Evolutionary conservation across 2,329 filamentous ascomycete genomes (phyloP).

Genomic region (Diaporthe helianthi): DNA sequence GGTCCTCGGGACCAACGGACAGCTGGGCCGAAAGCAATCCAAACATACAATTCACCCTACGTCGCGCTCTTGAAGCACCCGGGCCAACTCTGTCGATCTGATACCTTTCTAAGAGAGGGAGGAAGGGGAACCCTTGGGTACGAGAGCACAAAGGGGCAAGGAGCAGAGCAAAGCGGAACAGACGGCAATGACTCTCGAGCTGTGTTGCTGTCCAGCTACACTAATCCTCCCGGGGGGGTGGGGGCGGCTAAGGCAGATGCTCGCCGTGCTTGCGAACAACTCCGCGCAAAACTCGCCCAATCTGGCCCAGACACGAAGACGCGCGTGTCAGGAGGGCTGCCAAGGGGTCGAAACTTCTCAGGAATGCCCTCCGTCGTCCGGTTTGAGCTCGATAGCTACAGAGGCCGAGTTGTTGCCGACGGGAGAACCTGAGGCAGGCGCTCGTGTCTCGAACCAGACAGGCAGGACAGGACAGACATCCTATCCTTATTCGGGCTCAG

Average conservation of each 20-base stretch:
- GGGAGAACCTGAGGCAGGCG: background rate
- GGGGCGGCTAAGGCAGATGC: slow-evolving; percentile 1
- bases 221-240: too few relatives aligned
- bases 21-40: slow-evolving; percentile 3
- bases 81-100: slow-evolving; percentile 15
- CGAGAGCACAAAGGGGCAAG: too few relatives aligned
- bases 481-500: background rate
- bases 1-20: background rate
- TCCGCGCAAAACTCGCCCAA: background rate
- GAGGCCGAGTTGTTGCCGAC: background rate
- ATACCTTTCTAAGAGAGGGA: background rate
- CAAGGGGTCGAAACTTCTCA: background rate
- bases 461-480: background rate
- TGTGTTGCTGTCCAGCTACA: background rate
- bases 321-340: slow-evolving; percentile 2
- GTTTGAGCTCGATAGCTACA: background rate
- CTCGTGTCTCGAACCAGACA: slow-evolving; percentile 5
- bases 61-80: slow-evolving; percentile 16
- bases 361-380: slow-evolving; percentile 6
- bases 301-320: background rate
- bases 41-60: background rate
- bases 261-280: slow-evolving; percentile 4
- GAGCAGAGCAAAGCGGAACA: background rate
- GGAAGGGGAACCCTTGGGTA: too few relatives aligned
- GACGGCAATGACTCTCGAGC: background rate